phyloP scores from a whole-genome alignment of 192 early-diverging fungal species.

The Backusella psychrophila region DNA sequence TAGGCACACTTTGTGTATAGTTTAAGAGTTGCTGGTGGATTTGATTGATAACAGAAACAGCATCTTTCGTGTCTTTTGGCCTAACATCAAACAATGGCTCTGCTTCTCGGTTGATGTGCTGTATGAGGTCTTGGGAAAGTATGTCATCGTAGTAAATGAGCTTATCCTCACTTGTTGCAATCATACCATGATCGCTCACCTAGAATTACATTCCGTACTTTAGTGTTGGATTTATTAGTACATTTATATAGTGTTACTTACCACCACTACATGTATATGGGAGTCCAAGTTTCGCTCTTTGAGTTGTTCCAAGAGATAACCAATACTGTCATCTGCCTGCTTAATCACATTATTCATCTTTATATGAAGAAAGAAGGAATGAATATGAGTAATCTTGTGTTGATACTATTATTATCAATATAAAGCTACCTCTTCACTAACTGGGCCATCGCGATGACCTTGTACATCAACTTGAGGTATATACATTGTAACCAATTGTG shows the following conservation, averaged over 20 bases:
- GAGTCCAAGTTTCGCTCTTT: conserved; percentile 53
- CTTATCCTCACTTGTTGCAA: conserved; percentile 41
- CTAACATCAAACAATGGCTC: conserved; percentile 64
- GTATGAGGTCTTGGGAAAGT: conserved; percentile 31
- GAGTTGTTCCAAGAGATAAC: conserved; percentile 57
- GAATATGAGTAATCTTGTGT: too few relatives aligned
- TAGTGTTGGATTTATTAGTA: neutral
- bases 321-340: conserved; percentile 57
- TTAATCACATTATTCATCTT: conserved; percentile 55
- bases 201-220: neutral
- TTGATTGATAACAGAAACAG: conserved; percentile 29
- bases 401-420: neutral
- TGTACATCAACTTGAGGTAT: conserved; percentile 75
- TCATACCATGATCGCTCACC: conserved; percentile 89
- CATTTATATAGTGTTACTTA: neutral
- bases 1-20: conserved; percentile 28
- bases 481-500: conserved; percentile 74
- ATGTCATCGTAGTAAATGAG: conserved; percentile 75
- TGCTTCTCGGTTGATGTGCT: conserved; percentile 50
- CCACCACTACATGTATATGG: conserved; percentile 60
- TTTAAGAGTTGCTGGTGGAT: conserved; percentile 53
- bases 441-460: conserved; percentile 72
- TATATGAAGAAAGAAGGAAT: neutral
- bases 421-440: conserved; percentile 54
- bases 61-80: conserved; percentile 36